Evolutionary conservation across 345 rosid species (phyloP).

Genomic region (Crucihimalaya himalaica): DNA sequence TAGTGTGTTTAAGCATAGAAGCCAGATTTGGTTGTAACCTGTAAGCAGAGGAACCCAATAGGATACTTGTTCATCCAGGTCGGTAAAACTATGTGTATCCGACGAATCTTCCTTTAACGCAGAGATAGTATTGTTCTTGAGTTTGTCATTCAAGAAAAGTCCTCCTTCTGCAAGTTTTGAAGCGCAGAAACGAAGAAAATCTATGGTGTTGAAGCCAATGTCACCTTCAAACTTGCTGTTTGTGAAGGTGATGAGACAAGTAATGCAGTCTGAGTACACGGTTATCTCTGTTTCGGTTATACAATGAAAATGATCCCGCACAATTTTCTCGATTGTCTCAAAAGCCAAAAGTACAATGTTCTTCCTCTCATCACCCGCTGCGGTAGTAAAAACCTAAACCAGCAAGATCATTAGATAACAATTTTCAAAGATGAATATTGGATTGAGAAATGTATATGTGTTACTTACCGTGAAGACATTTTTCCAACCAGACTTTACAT

Average conservation of each 20-base stretch:
- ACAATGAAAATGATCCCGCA: conserved; percentile 83
- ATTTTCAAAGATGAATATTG: neutral
- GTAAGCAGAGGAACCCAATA: conserved; percentile 93
- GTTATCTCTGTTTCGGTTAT: conserved; percentile 88
- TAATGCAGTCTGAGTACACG: conserved; percentile 82
- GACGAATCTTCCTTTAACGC: conserved; percentile 44
- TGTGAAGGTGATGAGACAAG: conserved; percentile 87
- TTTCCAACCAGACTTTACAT: conserved; percentile 99
- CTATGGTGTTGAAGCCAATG: conserved; percentile 94
- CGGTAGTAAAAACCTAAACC: conserved; percentile 72
- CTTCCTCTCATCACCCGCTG: conserved; percentile 86
- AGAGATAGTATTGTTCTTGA: conserved; percentile 47
- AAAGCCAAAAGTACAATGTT: conserved; percentile 85
- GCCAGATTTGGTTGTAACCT: conserved; percentile 48
- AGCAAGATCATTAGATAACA: conserved; percentile 26
- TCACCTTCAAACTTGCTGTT: conserved; percentile 86
- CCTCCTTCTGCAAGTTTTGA: conserved; percentile 89
- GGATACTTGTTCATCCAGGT: conserved; percentile 77
- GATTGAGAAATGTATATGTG: neutral
- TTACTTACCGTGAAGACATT: conserved; percentile 81
- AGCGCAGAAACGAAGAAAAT: conserved; percentile 95
- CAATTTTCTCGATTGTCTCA: conserved; percentile 92
- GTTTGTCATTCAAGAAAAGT: conserved; percentile 61
- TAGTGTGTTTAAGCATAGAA: neutral
- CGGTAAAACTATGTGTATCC: conserved; percentile 41